These are phyloP conservation scores for Thinopyrum elongatum DNA, from an alignment of 176 grass and related monocot species.

Conservation along the genomic window DNA sequence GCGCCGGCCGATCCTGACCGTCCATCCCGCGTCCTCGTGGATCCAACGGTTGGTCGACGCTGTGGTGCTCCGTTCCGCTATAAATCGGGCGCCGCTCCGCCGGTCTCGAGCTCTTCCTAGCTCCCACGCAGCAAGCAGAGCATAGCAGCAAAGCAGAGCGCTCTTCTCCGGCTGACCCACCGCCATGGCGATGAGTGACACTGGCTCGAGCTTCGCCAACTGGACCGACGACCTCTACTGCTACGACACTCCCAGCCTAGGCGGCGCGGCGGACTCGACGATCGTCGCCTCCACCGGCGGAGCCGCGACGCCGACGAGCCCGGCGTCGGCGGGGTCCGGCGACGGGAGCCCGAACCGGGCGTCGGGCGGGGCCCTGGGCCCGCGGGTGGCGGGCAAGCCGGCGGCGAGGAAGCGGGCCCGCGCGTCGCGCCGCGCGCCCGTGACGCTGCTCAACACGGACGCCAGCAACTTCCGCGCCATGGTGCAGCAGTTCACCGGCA, in stretches of 20 bases:
- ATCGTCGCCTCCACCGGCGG: not conserved
- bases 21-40: accelerated
- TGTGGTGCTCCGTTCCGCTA: not conserved
- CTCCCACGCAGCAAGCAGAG: not conserved
- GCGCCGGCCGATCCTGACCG: accelerated
- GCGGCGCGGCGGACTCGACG: not conserved
- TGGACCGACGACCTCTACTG: slow-evolving; percentile 40
- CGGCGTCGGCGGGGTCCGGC: slow-evolving; percentile 17
- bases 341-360: slow-evolving; percentile 25
- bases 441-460: slow-evolving; percentile 94
- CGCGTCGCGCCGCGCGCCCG: slow-evolving; percentile 73
- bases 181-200: slow-evolving; percentile 59
- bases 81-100: not conserved
- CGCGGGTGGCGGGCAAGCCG: slow-evolving; percentile 49
- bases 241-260: not conserved
- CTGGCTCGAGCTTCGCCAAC: slow-evolving; percentile 40
- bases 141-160: not conserved
- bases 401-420: slow-evolving; percentile 42
- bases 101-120: not conserved
- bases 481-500: slow-evolving; percentile 99
- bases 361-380: slow-evolving; percentile 13
- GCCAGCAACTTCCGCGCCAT: slow-evolving; percentile 82
- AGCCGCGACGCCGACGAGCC: not conserved
- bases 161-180: not conserved
- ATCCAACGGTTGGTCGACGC: not conserved